phyloP scores from a whole-genome alignment of 768 basidiomycete species.

The Pleurotus tuber-regium region DNA sequence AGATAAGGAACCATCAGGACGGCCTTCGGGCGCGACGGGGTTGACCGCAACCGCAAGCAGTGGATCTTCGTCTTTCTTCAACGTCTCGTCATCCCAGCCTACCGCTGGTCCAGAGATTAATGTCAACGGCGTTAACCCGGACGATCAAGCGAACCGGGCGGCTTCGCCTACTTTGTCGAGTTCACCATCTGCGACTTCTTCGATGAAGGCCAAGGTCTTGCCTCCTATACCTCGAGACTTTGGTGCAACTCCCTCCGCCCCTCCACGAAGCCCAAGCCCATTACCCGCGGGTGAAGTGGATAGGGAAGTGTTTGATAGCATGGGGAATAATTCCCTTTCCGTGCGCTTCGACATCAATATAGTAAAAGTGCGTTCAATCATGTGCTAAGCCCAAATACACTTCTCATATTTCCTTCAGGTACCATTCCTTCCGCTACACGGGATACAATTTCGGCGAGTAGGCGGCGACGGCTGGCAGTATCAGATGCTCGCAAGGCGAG shows the following conservation, averaged over 20 bases:
- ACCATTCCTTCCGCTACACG: conserved; percentile 89
- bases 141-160: conserved; percentile 15
- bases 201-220: conserved; percentile 62
- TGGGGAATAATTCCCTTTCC: conserved; percentile 75
- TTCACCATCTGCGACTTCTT: conserved; percentile 42
- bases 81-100: conserved; percentile 51
- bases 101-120: conserved; percentile 14
- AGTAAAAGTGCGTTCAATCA: conserved; percentile 71
- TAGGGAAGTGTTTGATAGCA: conserved; percentile 65
- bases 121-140: conserved; percentile 18
- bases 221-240: conserved; percentile 82
- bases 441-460: conserved; percentile 90
- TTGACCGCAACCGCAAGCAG: conserved; percentile 69
- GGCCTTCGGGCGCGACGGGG: conserved; percentile 44
- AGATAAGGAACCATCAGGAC: conserved; percentile 37
- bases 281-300: conserved; percentile 68
- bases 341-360: conserved; percentile 97
- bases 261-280: conserved; percentile 46
- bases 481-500: conserved; percentile 89
- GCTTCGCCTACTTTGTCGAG: conserved; percentile 12
- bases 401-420: conserved; percentile 49
- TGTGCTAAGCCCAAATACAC: conserved; percentile 6
- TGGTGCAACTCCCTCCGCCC: conserved; percentile 20
- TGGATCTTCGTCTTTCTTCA: conserved; percentile 85
- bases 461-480: conserved; percentile 97